Conservation (phyloP, 2,329 filamentous ascomycete species). For the Penicillium sp. region DNA sequence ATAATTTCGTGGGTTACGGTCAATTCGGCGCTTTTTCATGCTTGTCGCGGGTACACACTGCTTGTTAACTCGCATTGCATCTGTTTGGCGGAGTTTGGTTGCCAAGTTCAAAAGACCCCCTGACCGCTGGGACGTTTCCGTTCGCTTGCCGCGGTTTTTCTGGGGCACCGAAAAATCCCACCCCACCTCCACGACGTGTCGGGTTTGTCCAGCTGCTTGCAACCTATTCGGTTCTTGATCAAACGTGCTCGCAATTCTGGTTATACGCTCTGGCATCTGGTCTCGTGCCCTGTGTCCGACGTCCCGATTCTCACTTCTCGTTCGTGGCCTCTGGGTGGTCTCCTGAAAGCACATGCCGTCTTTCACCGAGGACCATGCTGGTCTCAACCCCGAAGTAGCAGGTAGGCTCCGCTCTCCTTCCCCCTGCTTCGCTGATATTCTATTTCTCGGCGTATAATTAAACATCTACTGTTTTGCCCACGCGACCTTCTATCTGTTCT, state of each 20-base stretch:
- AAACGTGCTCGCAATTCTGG: neutral
- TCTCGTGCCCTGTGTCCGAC: conserved; percentile 9
- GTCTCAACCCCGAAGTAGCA: conserved; percentile 27
- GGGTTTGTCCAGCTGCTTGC: neutral
- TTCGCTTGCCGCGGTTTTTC: conserved; percentile 21
- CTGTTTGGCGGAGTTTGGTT: neutral
- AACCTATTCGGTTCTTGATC: neutral
- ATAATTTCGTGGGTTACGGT: neutral
- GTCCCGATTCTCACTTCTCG: conserved; percentile 1
- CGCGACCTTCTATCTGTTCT: conserved; percentile 7
- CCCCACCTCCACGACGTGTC: conserved; percentile 18
- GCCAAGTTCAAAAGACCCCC: neutral
- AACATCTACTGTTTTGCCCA: conserved; percentile 14
- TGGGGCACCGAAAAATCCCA: conserved; percentile 16
- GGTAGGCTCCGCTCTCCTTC: conserved; percentile 27
- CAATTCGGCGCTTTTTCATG: neutral
- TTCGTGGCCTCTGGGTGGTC: conserved; percentile 2
- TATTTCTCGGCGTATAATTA: conserved; percentile 9
- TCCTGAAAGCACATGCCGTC: conserved; percentile 30
- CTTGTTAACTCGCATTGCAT: neutral
- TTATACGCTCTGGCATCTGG: conserved; percentile 5
- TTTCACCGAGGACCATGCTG: conserved; percentile 29
- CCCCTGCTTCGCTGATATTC: conserved; percentile 5
- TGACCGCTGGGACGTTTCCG: conserved; percentile 19
- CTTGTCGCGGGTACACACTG: neutral